Evolutionary conservation across 2,329 filamentous ascomycete genomes (phyloP).

Genomic region (Paradendryphiella salina): DNA sequence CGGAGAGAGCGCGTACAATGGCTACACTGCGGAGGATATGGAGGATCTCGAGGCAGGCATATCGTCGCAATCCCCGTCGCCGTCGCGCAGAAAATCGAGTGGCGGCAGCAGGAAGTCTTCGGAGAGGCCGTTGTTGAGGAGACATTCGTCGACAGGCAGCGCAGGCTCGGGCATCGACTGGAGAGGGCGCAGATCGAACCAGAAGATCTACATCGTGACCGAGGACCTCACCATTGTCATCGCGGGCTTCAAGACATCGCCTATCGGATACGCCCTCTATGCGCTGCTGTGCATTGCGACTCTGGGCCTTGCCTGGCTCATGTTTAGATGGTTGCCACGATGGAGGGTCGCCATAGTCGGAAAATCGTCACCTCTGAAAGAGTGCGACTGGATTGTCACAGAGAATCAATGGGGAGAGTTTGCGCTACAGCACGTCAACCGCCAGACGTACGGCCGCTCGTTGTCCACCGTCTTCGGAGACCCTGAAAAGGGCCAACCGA

Average conservation of each 20-base stretch:
- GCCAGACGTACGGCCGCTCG: slow-evolving; percentile 62
- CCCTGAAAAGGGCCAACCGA: slow-evolving; percentile 65
- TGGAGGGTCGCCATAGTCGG: slow-evolving; percentile 82
- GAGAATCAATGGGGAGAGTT: slow-evolving; percentile 99
- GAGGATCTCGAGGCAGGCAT: slow-evolving; percentile 53
- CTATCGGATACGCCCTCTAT: slow-evolving; percentile 70
- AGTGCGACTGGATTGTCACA: slow-evolving; percentile 88
- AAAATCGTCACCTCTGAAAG: slow-evolving; percentile 65
- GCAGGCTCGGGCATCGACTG: slow-evolving; percentile 63
- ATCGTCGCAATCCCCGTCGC: slow-evolving; percentile 27
- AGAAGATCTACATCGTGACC: slow-evolving; percentile 90
- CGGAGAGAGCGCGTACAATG: slow-evolving; percentile 39
- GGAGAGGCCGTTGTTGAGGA: slow-evolving; percentile 67
- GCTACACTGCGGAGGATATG: slow-evolving; percentile 50
- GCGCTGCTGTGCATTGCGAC: slow-evolving; percentile 70
- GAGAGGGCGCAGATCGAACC: slow-evolving; percentile 68
- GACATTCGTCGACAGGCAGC: slow-evolving; percentile 71
- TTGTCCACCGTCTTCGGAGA: slow-evolving; percentile 71
- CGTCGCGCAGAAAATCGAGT: slow-evolving; percentile 63
- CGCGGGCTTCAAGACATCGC: slow-evolving; percentile 83
- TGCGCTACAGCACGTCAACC: slow-evolving; percentile 69
- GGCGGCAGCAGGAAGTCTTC: slow-evolving; percentile 62
- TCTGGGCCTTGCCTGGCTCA: slow-evolving; percentile 75
- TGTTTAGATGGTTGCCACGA: slow-evolving; percentile 86
- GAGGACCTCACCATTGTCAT: slow-evolving; percentile 94